These are phyloP conservation scores for Penicillium psychrosexuale DNA, from an alignment of 2,329 filamentous ascomycete species.

Conservation along the genomic window DNA sequence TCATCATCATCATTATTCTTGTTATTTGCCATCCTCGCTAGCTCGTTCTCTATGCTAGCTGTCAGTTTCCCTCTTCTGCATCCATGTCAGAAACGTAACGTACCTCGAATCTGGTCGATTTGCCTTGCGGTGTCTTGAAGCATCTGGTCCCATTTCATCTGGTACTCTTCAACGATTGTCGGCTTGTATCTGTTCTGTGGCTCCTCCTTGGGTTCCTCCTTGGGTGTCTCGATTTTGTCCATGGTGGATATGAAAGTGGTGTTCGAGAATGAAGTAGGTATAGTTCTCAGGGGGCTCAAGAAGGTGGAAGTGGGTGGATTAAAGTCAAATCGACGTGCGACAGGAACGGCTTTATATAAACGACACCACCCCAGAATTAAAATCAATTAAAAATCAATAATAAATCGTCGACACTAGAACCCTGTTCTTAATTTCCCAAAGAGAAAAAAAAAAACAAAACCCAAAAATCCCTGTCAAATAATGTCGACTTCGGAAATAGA, in stretches of 20 bases:
- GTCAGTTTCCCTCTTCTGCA: slow-evolving; percentile 6
- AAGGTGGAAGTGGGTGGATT: not conserved
- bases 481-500: slow-evolving; percentile 21
- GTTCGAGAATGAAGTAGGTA: not conserved
- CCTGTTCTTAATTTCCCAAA: not conserved
- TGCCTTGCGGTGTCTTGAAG: slow-evolving; percentile 8
- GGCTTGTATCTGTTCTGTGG: not conserved
- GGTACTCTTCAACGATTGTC: slow-evolving; percentile 5
- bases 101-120: slow-evolving; percentile 10
- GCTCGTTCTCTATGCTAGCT: slow-evolving; percentile 9
- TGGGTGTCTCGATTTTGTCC: slow-evolving; percentile 3
- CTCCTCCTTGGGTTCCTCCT: slow-evolving; percentile 1
- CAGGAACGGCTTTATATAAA: slow-evolving; percentile 7
- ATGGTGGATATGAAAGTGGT: not conserved
- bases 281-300: not conserved
- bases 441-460: not conserved
- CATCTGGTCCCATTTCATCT: slow-evolving; percentile 10
- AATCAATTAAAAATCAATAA: not conserved
- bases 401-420: too few relatives aligned
- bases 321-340: not conserved
- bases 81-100: not conserved
- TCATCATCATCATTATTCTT: too few relatives aligned
- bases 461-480: slow-evolving; percentile 9
- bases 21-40: not conserved
- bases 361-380: not conserved